phyloP scores from a whole-genome alignment of 169 alveolate genomes.

The Cryptosporidium baileyi region DNA sequence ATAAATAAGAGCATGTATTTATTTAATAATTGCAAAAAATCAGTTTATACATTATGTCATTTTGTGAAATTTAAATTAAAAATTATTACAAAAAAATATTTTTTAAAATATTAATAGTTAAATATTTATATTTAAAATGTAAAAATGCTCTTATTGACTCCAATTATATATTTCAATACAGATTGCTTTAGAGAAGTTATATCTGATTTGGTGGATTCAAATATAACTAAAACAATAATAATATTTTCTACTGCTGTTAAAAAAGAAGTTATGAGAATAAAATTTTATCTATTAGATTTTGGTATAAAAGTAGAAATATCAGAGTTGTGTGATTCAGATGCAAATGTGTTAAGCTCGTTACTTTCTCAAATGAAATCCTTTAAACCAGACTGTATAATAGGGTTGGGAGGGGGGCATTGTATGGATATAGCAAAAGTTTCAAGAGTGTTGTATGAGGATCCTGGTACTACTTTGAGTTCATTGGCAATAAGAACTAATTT shows the following conservation, averaged over 20 bases:
- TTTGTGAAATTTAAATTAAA: too few species aligned
- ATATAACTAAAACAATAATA: neutral
- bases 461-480: conserved; percentile 28
- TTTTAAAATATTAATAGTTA: neutral
- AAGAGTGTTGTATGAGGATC: conserved; percentile 57
- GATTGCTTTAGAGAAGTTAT: conserved; percentile 53
- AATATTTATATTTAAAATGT: neutral
- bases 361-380: conserved; percentile 40
- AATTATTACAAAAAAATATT: too few species aligned
- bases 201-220: conserved; percentile 20
- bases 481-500: conserved; percentile 29
- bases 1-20: too few species aligned
- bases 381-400: conserved; percentile 55
- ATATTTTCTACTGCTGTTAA: conserved; percentile 23
- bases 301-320: conserved; percentile 20
- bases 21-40: too few species aligned
- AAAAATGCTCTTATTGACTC: conserved; percentile 48
- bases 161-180: conserved; percentile 28
- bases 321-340: conserved; percentile 61
- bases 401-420: conserved; percentile 67
- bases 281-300: neutral
- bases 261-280: neutral
- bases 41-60: too few species aligned
- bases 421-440: conserved; percentile 57
- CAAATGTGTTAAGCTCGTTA: conserved; percentile 14